phyloP scores from a whole-genome alignment of 331 rosid species.

The Pyrus hybrid region DNA sequence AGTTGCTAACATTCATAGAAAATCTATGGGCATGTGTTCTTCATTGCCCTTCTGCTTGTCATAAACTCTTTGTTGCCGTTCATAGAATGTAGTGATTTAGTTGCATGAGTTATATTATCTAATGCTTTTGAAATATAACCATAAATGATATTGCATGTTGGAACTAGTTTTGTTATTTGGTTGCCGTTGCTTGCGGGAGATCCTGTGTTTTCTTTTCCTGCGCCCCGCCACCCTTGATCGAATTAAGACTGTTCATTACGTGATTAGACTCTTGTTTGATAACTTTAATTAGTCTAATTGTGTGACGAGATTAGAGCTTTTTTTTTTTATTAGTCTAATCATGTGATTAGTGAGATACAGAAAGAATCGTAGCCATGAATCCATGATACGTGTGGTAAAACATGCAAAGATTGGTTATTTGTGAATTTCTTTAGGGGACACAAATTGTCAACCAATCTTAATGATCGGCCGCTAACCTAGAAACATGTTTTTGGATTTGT shows the following conservation, averaged over 20 bases:
- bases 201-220: too few relatives aligned
- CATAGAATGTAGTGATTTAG: neutral
- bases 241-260: too few relatives aligned
- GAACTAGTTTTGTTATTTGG: neutral
- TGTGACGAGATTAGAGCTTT: too few relatives aligned
- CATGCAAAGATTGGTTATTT: too few relatives aligned
- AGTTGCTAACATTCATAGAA: conserved; percentile 23
- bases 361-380: neutral
- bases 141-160: neutral
- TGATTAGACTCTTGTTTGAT: too few relatives aligned
- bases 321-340: too few relatives aligned
- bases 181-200: neutral
- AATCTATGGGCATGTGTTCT: conserved; percentile 5
- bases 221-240: too few relatives aligned
- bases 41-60: conserved; percentile 4
- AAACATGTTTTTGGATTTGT: neutral
- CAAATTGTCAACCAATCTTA: neutral
- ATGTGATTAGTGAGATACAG: neutral
- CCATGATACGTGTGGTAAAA: neutral
- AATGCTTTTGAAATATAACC: neutral
- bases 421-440: too few relatives aligned
- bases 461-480: neutral
- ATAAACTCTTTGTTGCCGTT: conserved; percentile 11
- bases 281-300: too few relatives aligned
- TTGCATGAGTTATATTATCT: neutral